Evolutionary conservation across 139 green algal genomes (phyloP).

Genomic region (Coccomyxa sp.): DNA sequence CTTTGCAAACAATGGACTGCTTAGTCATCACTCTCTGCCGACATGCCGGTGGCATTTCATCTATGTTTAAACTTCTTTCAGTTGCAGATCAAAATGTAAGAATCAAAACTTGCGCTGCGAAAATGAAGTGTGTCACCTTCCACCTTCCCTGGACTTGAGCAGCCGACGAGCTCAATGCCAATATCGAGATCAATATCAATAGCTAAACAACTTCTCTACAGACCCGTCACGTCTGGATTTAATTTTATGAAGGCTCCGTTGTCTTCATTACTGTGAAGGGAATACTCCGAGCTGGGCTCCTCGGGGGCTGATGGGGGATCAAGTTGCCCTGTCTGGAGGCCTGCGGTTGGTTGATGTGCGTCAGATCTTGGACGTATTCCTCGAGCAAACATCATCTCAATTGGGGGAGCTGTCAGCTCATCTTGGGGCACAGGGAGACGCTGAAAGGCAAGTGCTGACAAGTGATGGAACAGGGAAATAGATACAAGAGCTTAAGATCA

Average conservation of each 20-base stretch:
- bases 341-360: slow-evolving; percentile 15
- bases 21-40: too few relatives aligned
- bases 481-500: background rate
- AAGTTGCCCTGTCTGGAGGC: slow-evolving; percentile 2
- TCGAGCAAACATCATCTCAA: background rate
- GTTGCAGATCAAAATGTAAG: too few relatives aligned
- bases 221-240: background rate
- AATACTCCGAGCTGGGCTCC: too few relatives aligned
- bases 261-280: too few relatives aligned
- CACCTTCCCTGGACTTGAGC: too few relatives aligned
- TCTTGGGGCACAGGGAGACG: background rate
- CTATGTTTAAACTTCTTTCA: too few relatives aligned
- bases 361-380: background rate
- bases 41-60: too few relatives aligned
- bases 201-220: background rate
- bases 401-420: background rate
- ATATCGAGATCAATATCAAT: background rate
- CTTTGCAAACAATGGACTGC: too few relatives aligned
- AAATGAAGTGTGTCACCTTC: too few relatives aligned
- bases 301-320: background rate
- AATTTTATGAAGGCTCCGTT: too few relatives aligned
- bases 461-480: background rate
- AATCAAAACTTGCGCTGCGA: too few relatives aligned
- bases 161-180: background rate
- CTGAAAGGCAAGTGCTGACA: background rate